Evolutionary conservation across 169 alveolate genomes (phyloP), one percentile per base, ranked within the genome.

Genomic region (Plasmodium knowlesi): DNA sequence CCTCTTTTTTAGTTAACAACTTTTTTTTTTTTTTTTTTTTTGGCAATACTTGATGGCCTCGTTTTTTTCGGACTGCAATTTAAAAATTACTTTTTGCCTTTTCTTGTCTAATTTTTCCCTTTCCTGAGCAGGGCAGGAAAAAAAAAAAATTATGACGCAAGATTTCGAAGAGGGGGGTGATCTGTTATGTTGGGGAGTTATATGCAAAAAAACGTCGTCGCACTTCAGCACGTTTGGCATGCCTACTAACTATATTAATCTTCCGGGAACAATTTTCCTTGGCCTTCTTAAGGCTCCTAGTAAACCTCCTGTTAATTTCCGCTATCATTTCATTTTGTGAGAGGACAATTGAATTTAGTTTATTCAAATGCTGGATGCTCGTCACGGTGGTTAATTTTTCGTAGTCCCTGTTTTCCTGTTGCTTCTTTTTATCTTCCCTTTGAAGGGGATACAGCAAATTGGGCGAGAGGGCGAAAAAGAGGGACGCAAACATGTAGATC

Each of bases 311-410:
- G 28, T 86, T 86, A 50, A 86, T 74, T 53, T 86, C 85, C 2
- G 79, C 85, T 74, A 76, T 74, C 28, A 86, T 74, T 86, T 86
- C 81, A 30, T 86, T 86, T 76, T 86, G 85, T 5, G 93, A 86
- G 19, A 86, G 70, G 30, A 76, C 22, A 25, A 86, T 86, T 0
- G 93, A 86, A 25, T 78, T 86, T 57, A 86, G 43, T 73, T 86
- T 86, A 34, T 86, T 76, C 70, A 86, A 54, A 30, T 86, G 93
- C 3, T 76, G 37, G 50, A 76, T 50, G 39, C 72, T 86, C 14
- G 93, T 37, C 5, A 74, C 81, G 5, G 78, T 86, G 25, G 80
- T 43, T 39, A 86, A n/a, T 19, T 86, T 86, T 12, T 86, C 46
- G 71, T 74, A 86, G 28, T 86, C 84, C 74, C 54, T 73, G 83